phyloP scores from a whole-genome alignment of 2,329 filamentous ascomycete species.

The Didymella pomorum region DNA sequence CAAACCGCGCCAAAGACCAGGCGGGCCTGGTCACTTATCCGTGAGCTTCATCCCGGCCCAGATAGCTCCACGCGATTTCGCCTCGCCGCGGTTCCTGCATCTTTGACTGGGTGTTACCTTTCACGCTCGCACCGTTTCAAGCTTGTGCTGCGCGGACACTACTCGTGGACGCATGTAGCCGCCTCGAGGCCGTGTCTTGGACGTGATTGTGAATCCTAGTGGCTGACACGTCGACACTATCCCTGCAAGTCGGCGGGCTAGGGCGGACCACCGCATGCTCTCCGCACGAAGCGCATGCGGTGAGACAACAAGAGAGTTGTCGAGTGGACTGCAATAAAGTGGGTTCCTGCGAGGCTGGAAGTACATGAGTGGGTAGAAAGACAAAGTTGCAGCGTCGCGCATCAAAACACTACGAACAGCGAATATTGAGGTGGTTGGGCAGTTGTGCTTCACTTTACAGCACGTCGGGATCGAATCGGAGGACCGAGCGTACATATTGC shows the following conservation, averaged over 20 bases:
- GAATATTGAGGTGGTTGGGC: conserved; percentile 24
- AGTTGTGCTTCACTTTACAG: conserved; percentile 20
- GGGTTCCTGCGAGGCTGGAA: conserved; percentile 21
- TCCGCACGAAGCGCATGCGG: conserved; percentile 21
- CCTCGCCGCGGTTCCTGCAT: conserved; percentile 42
- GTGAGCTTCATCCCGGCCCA: conserved; percentile 32
- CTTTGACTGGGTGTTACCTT: conserved; percentile 42
- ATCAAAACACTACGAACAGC: conserved; percentile 16
- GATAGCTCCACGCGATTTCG: conserved; percentile 17
- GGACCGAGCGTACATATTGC: conserved; percentile 17
- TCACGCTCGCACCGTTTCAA: conserved; percentile 36
- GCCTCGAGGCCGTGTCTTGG: conserved; percentile 40
- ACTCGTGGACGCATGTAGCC: conserved; percentile 38
- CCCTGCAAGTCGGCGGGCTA: conserved; percentile 28
- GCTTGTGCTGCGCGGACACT: conserved; percentile 28
- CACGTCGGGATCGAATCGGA: conserved; percentile 19
- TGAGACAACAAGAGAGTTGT: conserved; percentile 18
- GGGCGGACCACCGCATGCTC: conserved; percentile 30
- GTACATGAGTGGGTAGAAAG: conserved; percentile 15
- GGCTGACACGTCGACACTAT: conserved; percentile 26
- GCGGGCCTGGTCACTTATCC: conserved; percentile 42
- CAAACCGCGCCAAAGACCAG: conserved; percentile 28
- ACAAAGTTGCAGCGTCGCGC: conserved; percentile 5
- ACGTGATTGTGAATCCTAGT: conserved; percentile 30
- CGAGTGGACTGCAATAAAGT: conserved; percentile 26